Base-by-base conservation (phyloP, 257 asterid genomes). In the Striga asiatica region DNA sequence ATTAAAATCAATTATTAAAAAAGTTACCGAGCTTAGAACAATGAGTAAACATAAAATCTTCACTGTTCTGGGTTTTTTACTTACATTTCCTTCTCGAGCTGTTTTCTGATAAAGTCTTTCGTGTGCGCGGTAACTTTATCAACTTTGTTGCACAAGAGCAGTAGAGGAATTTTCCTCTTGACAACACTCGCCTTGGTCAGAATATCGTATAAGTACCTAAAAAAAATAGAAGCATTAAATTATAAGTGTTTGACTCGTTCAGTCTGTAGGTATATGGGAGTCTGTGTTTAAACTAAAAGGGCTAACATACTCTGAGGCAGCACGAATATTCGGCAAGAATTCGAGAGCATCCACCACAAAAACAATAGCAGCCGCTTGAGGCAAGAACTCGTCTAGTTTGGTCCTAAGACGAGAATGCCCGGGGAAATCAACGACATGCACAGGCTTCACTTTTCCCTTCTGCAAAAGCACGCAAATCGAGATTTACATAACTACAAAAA, bases 61-160 rank as follows among this genome's bases (percentile, higher is more conserved):
- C n/a, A n/a, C n/a, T n/a, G n/a, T n/a, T n/a, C n/a, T n/a, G n/a
- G n/a, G n/a, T n/a, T n/a, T n/a, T n/a, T n/a, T n/a, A 35, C 66
- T 76, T 48, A 74, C 83, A 77, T 74, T 70, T 77, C 83, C 70
- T 77, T 77, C 78, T 77, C 83, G 65, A 84, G 89, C 81, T 87
- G 95, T 66, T 79, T 84, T 41, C 85, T 69, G 74, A 91, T 87
- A 61, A 84, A 88, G 35, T 80, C 94, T 74, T 79, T 71, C 17
- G 93, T 73, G 60, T 86, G 96, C 48, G 98, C 98, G 24, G 93
- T 80, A 62, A 82, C 78, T 67, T 80, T 84, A 66, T 84, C 98
- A 67, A 87, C 92, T 77, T 91, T 91, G 84, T 84, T 87, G 81
- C 98, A 87, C 66, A 87, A 74, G 24, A 91, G 68, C 11, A 84